These are phyloP conservation scores for Ascochyta fabae DNA, from an alignment of 2,329 filamentous ascomycete genomes.

Conservation along the genomic window DNA sequence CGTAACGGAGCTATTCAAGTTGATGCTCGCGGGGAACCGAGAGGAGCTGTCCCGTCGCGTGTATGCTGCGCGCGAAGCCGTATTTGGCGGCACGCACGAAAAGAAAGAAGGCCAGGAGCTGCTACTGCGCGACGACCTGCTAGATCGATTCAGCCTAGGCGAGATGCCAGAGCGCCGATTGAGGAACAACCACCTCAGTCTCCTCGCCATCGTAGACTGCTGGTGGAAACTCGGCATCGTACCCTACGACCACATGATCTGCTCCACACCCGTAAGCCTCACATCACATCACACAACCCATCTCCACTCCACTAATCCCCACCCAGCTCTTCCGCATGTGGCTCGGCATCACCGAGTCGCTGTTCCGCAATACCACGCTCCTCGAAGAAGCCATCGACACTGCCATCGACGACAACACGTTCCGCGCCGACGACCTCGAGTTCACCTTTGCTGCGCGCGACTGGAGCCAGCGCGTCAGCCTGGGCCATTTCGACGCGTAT, in stretches of 20 bases:
- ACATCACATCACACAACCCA: neutral
- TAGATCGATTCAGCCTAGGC: constrained; percentile 88
- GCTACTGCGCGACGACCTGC: constrained; percentile 77
- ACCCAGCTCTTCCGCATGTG: constrained; percentile 84
- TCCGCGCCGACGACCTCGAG: constrained; percentile 93
- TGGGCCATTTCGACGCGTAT: constrained; percentile 93
- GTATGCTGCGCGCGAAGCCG: constrained; percentile 77
- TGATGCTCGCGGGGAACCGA: constrained; percentile 88
- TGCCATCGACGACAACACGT: constrained; percentile 87
- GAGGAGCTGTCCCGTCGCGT: constrained; percentile 77
- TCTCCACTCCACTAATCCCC: neutral
- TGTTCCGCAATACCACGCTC: constrained; percentile 82
- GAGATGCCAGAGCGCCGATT: constrained; percentile 69
- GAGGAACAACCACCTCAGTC: constrained; percentile 90
- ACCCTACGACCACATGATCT: constrained; percentile 99
- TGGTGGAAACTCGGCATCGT: constrained; percentile 94
- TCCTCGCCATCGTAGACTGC: constrained; percentile 97
- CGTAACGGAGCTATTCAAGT: constrained; percentile 92
- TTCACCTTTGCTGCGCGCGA: constrained; percentile 96
- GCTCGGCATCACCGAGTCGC: constrained; percentile 94
- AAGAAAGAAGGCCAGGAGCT: constrained; percentile 63
- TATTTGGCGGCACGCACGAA: constrained; percentile 64
- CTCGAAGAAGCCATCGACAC: constrained; percentile 86
- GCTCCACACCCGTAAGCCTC: constrained; percentile 78
- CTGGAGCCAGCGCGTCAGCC: constrained; percentile 91